phyloP scores from a whole-genome alignment of 768 basidiomycete genomes.

The Mycena epipterygia region DNA sequence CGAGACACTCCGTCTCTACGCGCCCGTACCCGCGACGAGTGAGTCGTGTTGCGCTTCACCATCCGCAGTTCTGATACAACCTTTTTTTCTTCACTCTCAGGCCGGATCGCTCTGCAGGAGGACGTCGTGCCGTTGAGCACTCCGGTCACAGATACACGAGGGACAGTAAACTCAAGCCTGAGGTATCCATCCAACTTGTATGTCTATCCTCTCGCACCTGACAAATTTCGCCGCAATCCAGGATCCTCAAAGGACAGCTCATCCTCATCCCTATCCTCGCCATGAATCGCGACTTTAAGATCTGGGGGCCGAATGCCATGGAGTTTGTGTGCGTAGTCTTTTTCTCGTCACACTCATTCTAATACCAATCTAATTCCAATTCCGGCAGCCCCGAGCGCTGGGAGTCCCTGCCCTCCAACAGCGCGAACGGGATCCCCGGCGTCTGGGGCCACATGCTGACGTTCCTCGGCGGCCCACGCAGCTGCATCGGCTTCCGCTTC shows the following conservation, averaged over 20 bases:
- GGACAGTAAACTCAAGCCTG: neutral
- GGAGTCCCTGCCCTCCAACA: neutral
- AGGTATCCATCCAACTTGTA: neutral
- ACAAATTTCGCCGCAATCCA: neutral
- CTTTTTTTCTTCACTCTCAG: neutral
- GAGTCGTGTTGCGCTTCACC: neutral
- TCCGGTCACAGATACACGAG: neutral
- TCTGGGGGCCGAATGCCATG: slow-evolving; percentile 60
- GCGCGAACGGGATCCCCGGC: neutral
- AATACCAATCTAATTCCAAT: neutral
- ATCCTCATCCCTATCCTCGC: slow-evolving; percentile 26
- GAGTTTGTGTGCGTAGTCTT: slow-evolving; percentile 53
- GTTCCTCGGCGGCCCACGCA: neutral
- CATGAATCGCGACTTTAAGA: slow-evolving; percentile 51
- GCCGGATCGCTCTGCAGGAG: slow-evolving; percentile 6
- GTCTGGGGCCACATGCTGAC: neutral
- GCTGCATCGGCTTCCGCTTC: neutral
- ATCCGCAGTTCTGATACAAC: neutral
- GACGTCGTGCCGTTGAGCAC: slow-evolving; percentile 1
- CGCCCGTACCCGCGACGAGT: neutral
- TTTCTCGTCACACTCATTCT: neutral
- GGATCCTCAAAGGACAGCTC: slow-evolving; percentile 7
- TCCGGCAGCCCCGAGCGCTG: neutral
- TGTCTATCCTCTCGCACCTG: neutral
- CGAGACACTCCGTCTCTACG: slow-evolving; percentile 12